phyloP scores from a whole-genome alignment of 1,284 basidiomycete species.

The Malassezia restricta region DNA sequence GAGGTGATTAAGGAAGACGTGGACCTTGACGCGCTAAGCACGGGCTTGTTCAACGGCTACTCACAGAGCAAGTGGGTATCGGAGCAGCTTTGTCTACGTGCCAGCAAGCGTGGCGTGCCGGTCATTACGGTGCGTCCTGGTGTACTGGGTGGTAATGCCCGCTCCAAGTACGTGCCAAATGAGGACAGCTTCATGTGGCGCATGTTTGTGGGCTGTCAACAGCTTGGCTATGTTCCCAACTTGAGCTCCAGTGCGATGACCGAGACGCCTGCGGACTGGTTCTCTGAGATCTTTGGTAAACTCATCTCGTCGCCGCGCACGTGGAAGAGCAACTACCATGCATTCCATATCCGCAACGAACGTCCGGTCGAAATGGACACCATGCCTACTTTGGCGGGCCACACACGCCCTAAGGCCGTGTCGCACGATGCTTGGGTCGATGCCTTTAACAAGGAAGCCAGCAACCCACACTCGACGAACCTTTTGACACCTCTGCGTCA shows the following conservation, averaged over 20 bases:
- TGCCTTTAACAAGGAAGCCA: conserved; percentile 9
- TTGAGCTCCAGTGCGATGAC: conserved; percentile 1
- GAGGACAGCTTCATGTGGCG: conserved; percentile 18
- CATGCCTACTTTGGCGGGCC: neutral
- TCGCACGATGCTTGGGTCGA: conserved; percentile 15
- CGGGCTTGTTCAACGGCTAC: conserved; percentile 41
- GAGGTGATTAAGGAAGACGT: conserved; percentile 31
- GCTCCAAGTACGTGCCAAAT: conserved; percentile 14
- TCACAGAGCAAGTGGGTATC: conserved; percentile 47
- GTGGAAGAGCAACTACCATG: conserved; percentile 6
- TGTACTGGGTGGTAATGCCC: conserved; percentile 41
- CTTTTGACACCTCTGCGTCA: conserved; percentile 11
- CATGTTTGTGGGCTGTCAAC: conserved; percentile 6
- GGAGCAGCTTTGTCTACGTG: conserved; percentile 41
- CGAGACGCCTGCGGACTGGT: conserved; percentile 16
- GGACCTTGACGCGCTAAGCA: conserved; percentile 31
- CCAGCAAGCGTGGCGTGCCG: conserved; percentile 36
- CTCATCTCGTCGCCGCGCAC: conserved; percentile 9
- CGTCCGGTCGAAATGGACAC: neutral
- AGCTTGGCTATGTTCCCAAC: conserved; percentile 9
- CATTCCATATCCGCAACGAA: conserved; percentile 15
- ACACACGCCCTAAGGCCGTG: neutral
- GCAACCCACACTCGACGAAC: conserved; percentile 12
- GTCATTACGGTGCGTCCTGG: conserved; percentile 45
- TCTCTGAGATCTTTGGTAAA: conserved; percentile 15